Evolutionary conservation across 441 rosid genomes (phyloP).

Genomic region (Capsella rubella): DNA sequence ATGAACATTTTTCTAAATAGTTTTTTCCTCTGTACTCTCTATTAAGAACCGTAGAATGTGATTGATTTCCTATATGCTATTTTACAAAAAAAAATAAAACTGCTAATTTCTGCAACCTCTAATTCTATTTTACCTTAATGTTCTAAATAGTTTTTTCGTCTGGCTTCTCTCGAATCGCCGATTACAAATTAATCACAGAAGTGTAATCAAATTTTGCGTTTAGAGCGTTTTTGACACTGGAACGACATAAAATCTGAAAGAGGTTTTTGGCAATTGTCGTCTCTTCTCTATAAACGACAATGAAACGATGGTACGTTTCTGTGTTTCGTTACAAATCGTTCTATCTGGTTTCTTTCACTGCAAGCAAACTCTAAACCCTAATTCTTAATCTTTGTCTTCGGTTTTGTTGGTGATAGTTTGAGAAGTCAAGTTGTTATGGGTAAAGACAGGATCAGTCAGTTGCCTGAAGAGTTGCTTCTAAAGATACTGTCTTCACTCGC

Average conservation of each 20-base stretch:
- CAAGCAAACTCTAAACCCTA: neutral
- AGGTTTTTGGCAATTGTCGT: neutral
- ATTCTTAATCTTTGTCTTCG: neutral
- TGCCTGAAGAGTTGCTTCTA: constrained; percentile 4
- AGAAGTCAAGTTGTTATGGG: neutral
- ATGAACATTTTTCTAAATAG: no score
- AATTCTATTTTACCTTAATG: no score
- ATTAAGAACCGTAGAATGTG: no score
- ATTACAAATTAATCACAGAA: no score
- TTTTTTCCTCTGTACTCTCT: no score
- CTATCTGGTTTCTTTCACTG: neutral
- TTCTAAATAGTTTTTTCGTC: no score
- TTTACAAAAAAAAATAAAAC: no score
- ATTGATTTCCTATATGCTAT: no score
- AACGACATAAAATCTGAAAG: neutral
- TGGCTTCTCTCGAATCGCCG: no score
- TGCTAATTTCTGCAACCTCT: no score
- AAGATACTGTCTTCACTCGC: constrained; percentile 11
- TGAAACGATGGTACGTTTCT: neutral
- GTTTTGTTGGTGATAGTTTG: neutral
- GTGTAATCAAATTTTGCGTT: no score
- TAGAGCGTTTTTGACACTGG: neutral
- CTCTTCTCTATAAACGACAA: neutral
- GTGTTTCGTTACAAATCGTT: neutral
- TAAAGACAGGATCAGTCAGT: constrained; percentile 4